Evolutionary conservation across 148 eudicot genomes (phyloP).

Genomic region (Chenopodium album): DNA sequence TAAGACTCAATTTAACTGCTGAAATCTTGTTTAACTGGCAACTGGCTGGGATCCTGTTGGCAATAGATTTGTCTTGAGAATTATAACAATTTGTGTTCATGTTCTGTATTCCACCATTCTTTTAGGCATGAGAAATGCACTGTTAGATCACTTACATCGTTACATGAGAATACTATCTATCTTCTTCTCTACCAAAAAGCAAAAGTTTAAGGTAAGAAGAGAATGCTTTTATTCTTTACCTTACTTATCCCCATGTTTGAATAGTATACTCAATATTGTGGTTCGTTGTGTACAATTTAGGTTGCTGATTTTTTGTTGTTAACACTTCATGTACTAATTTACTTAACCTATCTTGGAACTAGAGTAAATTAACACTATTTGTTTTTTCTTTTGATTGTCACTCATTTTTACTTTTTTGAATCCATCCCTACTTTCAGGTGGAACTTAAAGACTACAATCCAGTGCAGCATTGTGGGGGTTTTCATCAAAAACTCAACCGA

Average conservation of each 20-base stretch:
- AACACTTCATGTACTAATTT: too few species aligned
- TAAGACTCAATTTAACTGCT: too few species aligned
- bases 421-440: constrained; percentile 39
- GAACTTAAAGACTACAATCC: constrained; percentile 74
- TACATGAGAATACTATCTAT: neutral
- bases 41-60: too few species aligned
- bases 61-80: too few species aligned
- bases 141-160: too few species aligned
- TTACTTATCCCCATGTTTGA: neutral
- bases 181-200: neutral
- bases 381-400: neutral
- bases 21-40: too few species aligned
- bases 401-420: neutral
- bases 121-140: too few species aligned
- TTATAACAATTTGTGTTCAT: too few species aligned
- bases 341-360: neutral
- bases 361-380: neutral
- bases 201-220: neutral
- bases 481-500: constrained; percentile 66
- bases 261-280: neutral
- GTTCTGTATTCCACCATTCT: too few species aligned
- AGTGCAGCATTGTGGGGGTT: constrained; percentile 66
- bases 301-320: neutral
- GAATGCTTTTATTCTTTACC: neutral
- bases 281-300: neutral